phyloP scores from a whole-genome alignment of 2,329 filamentous ascomycete genomes.

The Beauveria asiatica region DNA sequence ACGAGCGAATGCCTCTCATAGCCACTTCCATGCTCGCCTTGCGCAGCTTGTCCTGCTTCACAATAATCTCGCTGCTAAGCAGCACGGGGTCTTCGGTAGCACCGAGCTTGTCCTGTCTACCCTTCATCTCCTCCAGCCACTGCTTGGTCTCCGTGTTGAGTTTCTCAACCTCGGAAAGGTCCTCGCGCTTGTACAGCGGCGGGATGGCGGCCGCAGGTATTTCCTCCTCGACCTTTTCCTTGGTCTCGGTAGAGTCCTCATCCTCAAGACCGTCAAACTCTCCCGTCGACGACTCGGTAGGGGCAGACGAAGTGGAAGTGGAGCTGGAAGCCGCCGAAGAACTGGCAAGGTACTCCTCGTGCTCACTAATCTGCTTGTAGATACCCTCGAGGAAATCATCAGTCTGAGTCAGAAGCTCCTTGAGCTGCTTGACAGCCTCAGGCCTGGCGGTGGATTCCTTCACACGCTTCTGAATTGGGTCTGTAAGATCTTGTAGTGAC shows the following conservation, averaged over 20 bases:
- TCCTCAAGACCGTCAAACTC: constrained; percentile 75
- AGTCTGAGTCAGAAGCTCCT: constrained; percentile 63
- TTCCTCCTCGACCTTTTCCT: constrained; percentile 28
- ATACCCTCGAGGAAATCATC: constrained; percentile 62
- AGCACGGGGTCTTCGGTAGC: constrained; percentile 67
- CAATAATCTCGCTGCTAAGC: constrained; percentile 60
- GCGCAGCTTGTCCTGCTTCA: constrained; percentile 62
- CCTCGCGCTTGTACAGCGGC: constrained; percentile 62
- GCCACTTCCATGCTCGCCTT: constrained; percentile 62
- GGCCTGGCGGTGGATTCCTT: constrained; percentile 66
- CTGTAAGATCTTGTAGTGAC: constrained; percentile 66
- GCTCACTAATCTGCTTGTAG: constrained; percentile 59
- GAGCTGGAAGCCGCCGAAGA: constrained; percentile 33
- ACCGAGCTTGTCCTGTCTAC: constrained; percentile 61
- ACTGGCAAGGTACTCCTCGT: constrained; percentile 53
- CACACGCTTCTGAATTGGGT: constrained; percentile 67
- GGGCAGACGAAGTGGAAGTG: constrained; percentile 28
- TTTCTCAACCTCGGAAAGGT: constrained; percentile 58
- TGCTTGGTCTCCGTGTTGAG: constrained; percentile 52
- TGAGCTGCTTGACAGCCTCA: constrained; percentile 55
- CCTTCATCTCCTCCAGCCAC: constrained; percentile 69
- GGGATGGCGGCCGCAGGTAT: constrained; percentile 47
- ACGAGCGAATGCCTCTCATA: constrained; percentile 56
- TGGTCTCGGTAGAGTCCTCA: constrained; percentile 38
- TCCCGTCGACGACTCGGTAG: constrained; percentile 33